Percentiles rank a stretch among this genome's conserved stretches.
phyloP scores from a whole-genome alignment of 805 yeast genomes.

The Grigorovia humatica region DNA sequence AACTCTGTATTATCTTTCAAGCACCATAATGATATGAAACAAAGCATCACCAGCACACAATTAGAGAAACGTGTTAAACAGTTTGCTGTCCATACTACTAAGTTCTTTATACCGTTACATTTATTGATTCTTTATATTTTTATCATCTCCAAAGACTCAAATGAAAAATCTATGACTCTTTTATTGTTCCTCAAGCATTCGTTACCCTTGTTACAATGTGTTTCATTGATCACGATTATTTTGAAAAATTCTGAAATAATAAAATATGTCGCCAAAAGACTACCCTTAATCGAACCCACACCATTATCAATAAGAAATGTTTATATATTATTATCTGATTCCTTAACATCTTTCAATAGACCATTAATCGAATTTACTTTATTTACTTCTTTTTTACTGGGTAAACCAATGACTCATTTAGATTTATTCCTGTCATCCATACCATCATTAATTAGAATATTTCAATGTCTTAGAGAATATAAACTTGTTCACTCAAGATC shows the following conservation, averaged over 20 bases:
- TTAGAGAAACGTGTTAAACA: conserved; percentile 4
- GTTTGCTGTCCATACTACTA: neutral
- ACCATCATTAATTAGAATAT: conserved; percentile 69
- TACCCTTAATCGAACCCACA: conserved; percentile 30
- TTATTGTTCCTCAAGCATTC: neutral
- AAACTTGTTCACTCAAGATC: conserved; percentile 31
- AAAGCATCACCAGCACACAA: conserved; percentile 30
- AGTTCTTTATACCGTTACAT: neutral
- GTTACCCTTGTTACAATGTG: conserved; percentile 17
- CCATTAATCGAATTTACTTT: conserved; percentile 64
- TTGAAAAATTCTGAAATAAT: conserved; percentile 31
- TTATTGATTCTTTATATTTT: neutral
- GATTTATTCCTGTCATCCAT: conserved; percentile 29
- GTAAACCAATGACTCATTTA: conserved; percentile 11
- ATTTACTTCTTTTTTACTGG: conserved; percentile 37
- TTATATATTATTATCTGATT: conserved; percentile 77
- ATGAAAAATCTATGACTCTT: neutral
- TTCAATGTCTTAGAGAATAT: conserved; percentile 74
- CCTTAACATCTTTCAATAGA: conserved; percentile 70
- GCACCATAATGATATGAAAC: conserved; percentile 14
- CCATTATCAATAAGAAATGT: conserved; percentile 29
- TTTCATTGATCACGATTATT: conserved; percentile 10
- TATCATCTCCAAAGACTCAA: neutral
- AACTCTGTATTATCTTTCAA: conserved; percentile 15
- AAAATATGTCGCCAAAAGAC: conserved; percentile 30